A percentile compares a stretch with the other conserved stretches of the same genome.
Conservation (phyloP, 345 rosid species). For the Eutrema japonicum region DNA sequence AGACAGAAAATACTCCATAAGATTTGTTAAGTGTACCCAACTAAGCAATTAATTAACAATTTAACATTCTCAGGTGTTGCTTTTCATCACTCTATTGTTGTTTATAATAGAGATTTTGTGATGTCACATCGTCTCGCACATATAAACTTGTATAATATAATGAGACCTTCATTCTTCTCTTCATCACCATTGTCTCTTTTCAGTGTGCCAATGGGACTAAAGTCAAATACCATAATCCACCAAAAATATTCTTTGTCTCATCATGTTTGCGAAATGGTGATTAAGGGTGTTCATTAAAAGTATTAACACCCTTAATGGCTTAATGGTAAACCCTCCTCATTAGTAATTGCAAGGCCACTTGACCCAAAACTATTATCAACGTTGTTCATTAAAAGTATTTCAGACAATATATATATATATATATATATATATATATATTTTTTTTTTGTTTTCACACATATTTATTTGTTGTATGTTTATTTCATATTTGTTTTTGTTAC, state of each 20-base stretch:
- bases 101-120: slow-evolving; percentile 35
- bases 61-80: slow-evolving; percentile 45
- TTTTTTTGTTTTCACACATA: too few relatives aligned
- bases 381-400: too few relatives aligned
- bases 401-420: neutral
- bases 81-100: slow-evolving; percentile 38
- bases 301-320: too few relatives aligned
- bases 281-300: too few relatives aligned
- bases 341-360: too few relatives aligned
- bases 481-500: too few relatives aligned
- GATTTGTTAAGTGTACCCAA: slow-evolving; percentile 23
- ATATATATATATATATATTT: neutral
- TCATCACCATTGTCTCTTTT: slow-evolving; percentile 44
- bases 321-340: too few relatives aligned
- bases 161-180: slow-evolving; percentile 33
- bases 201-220: slow-evolving; percentile 43
- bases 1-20: neutral
- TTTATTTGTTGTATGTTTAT: too few relatives aligned
- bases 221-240: slow-evolving; percentile 46
- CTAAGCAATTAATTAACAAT: slow-evolving; percentile 33
- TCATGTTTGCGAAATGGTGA: slow-evolving; percentile 29
- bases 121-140: slow-evolving; percentile 45
- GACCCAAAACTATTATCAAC: too few relatives aligned
- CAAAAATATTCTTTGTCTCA: slow-evolving; percentile 40
- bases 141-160: slow-evolving; percentile 20